These are phyloP conservation scores for Groenewaldozyma salmanticensis DNA, from an alignment of 805 yeast species.

Conservation along the genomic window DNA sequence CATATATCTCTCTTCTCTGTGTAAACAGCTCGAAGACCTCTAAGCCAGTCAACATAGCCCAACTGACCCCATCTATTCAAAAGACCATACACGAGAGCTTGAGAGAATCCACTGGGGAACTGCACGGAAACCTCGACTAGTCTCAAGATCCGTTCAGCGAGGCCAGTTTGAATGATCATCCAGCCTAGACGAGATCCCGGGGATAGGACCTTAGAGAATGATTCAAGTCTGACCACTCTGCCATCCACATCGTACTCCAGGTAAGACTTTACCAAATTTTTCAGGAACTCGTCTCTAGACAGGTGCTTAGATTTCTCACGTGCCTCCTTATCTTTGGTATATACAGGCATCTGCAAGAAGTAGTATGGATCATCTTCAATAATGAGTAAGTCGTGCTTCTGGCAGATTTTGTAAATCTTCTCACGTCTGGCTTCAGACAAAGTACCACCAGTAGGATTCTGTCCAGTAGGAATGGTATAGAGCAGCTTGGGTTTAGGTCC, in stretches of 20 bases:
- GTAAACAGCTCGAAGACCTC: slow-evolving; percentile 63
- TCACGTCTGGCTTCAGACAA: slow-evolving; percentile 67
- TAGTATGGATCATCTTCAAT: slow-evolving; percentile 97
- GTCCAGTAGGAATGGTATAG: slow-evolving; percentile 93
- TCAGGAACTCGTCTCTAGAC: slow-evolving; percentile 55
- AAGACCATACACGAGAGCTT: slow-evolving; percentile 57
- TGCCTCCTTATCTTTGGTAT: slow-evolving; percentile 35
- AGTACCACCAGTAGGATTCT: slow-evolving; percentile 94
- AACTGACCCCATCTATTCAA: slow-evolving; percentile 82
- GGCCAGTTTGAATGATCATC: slow-evolving; percentile 61
- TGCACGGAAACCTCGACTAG: slow-evolving; percentile 77
- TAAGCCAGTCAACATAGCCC: slow-evolving; percentile 85
- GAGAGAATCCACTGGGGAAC: slow-evolving; percentile 72
- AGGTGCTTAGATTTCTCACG: slow-evolving; percentile 14
- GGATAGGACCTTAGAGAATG: slow-evolving; percentile 84
- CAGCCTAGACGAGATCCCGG: slow-evolving; percentile 89
- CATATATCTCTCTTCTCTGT: slow-evolving; percentile 83
- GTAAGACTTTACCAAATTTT: slow-evolving; percentile 66
- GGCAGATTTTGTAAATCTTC: slow-evolving; percentile 66
- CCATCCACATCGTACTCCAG: slow-evolving; percentile 74
- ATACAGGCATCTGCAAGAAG: slow-evolving; percentile 86
- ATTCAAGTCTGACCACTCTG: slow-evolving; percentile 79
- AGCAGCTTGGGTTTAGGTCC: slow-evolving; percentile 69
- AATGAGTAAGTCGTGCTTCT: slow-evolving; percentile 76
- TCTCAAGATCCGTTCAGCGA: slow-evolving; percentile 59